Evolutionary conservation across 202 grass and related monocot genomes (phyloP).

Genomic region (Panicum hallii): DNA sequence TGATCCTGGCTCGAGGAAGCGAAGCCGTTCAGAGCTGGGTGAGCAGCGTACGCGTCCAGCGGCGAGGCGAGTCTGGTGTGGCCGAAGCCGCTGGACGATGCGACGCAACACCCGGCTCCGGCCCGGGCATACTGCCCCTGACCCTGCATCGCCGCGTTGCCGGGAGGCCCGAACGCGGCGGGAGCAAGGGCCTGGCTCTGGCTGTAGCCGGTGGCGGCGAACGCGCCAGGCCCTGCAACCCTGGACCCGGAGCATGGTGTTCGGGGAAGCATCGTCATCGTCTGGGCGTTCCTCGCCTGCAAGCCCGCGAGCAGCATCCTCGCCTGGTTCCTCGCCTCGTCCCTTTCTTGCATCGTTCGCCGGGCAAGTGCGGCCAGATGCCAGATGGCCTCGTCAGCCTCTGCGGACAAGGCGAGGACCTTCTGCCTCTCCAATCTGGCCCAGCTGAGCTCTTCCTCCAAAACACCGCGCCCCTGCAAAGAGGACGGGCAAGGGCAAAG

Average conservation of each 20-base stretch:
- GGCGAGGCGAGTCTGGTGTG: not conserved
- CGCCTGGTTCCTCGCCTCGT: conserved; percentile 29
- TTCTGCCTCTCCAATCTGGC: conserved; percentile 44
- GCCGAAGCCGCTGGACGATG: conserved; percentile 8
- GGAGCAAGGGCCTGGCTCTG: not conserved
- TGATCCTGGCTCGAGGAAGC: conserved; percentile 30
- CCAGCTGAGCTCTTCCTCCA: conserved; percentile 43
- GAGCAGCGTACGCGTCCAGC: not conserved
- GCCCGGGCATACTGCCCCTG: conserved; percentile 7
- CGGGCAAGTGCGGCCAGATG: not conserved
- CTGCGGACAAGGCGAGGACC: conserved; percentile 15
- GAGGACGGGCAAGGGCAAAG: not conserved
- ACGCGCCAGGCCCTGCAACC: not conserved
- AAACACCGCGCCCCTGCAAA: conserved; percentile 5
- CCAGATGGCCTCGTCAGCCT: conserved; percentile 50
- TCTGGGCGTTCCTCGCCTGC: conserved; percentile 46
- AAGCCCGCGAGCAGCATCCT: conserved; percentile 26
- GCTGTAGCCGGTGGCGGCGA: not conserved
- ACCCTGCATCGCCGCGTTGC: not conserved
- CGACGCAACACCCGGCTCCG: conserved; percentile 10
- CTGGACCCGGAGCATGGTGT: not conserved
- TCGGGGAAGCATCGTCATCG: not conserved
- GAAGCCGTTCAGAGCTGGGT: not conserved
- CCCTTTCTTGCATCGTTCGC: conserved; percentile 44
- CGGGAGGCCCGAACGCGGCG: not conserved